These are phyloP conservation scores for Lentinula guzmanii DNA, from an alignment of 768 basidiomycete species.

Conservation along the genomic window DNA sequence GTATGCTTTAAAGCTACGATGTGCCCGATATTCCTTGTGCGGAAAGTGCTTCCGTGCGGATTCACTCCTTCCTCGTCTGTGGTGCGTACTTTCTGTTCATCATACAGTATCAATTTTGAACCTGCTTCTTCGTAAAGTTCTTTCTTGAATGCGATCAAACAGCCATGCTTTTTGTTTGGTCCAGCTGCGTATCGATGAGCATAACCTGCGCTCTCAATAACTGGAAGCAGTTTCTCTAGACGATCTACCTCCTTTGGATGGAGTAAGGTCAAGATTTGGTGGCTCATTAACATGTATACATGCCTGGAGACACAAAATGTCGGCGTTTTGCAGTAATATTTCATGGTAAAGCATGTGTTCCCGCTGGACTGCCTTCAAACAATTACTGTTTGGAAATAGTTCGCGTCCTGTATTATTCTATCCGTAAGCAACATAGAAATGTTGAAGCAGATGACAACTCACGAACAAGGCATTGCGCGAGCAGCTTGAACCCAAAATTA, in stretches of 20 bases:
- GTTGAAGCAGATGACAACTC: conserved; percentile 24
- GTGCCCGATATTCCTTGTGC: conserved; percentile 76
- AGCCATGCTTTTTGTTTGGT: conserved; percentile 77
- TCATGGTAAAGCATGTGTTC: conserved; percentile 74
- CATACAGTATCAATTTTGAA: conserved; percentile 57
- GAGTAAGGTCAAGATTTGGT: background rate
- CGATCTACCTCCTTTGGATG: conserved; percentile 77
- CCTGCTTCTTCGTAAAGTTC: conserved; percentile 40
- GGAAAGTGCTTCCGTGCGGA: conserved; percentile 54
- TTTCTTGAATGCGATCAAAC: conserved; percentile 70
- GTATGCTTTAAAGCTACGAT: conserved; percentile 58
- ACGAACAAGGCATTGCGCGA: conserved; percentile 80
- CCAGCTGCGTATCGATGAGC: conserved; percentile 61
- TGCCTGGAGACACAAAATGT: conserved; percentile 87
- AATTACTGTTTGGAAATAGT: conserved; percentile 80
- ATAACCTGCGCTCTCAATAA: conserved; percentile 62
- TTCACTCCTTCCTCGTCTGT: conserved; percentile 23
- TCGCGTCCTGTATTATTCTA: conserved; percentile 50
- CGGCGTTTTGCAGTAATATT: conserved; percentile 64
- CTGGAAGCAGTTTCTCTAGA: conserved; percentile 64
- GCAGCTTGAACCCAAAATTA: conserved; percentile 37
- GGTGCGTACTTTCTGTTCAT: conserved; percentile 48
- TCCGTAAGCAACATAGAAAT: background rate
- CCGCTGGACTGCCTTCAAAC: conserved; percentile 69
- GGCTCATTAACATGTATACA: conserved; percentile 5